Evolutionary conservation across 2,329 filamentous ascomycete genomes (phyloP).

Genomic region (Neopestalotiopsis rosae): DNA sequence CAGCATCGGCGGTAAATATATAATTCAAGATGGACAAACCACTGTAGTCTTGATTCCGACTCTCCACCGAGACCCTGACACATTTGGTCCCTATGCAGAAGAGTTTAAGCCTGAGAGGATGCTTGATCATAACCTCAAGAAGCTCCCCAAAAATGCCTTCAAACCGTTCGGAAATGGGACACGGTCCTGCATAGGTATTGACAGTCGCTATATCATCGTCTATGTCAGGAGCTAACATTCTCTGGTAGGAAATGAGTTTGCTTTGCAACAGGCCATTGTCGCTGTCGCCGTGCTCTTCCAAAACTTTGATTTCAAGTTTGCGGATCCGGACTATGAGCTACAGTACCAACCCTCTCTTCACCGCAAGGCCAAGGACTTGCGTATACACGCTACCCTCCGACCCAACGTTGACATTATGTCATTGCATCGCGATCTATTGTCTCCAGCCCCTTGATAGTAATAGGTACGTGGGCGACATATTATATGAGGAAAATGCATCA

Average conservation of each 20-base stretch:
- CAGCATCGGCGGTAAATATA: background rate
- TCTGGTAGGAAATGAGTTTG: constrained; percentile 52
- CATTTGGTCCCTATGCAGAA: background rate
- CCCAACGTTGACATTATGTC: background rate
- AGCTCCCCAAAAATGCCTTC: constrained; percentile 67
- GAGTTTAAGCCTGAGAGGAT: constrained; percentile 65
- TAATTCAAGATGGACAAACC: background rate
- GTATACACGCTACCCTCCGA: background rate
- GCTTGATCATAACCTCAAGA: constrained; percentile 71
- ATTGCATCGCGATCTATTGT: background rate
- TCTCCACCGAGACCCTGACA: background rate
- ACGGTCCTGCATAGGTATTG: constrained; percentile 73
- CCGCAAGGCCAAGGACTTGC: background rate
- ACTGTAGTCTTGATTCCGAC: background rate
- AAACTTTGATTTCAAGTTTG: constrained; percentile 64
- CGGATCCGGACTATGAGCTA: constrained; percentile 54
- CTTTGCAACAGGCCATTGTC: constrained; percentile 74
- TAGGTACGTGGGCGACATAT: background rate
- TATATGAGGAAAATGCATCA: too few relatives aligned
- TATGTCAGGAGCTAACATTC: background rate
- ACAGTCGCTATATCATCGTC: constrained; percentile 27
- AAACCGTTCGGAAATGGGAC: constrained; percentile 78
- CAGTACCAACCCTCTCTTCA: background rate
- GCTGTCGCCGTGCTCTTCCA: constrained; percentile 62
- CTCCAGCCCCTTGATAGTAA: background rate